Conservation (phyloP, 371 early-diverging fungal genomes). For the Rhizopus arrhizus region DNA sequence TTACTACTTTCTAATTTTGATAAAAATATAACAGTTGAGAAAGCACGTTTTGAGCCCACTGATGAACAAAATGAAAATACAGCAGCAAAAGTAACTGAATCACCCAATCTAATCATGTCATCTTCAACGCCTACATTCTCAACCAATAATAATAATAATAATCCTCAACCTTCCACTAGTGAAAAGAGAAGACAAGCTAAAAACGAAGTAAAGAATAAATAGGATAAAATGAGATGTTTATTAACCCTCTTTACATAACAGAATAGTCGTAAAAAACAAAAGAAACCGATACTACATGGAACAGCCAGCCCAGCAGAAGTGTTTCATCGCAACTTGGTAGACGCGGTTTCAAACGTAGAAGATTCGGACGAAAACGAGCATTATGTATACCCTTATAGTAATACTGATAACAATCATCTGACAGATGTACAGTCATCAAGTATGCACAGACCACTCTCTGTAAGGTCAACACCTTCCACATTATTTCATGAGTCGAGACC, state of each 20-base stretch:
- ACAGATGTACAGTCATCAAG: constrained; percentile 6
- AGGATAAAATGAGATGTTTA: too few species aligned
- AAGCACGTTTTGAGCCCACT: constrained; percentile 26
- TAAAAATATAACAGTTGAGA: constrained; percentile 45
- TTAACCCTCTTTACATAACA: neutral
- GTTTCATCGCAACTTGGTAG: constrained; percentile 52
- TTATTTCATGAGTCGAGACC: constrained; percentile 8
- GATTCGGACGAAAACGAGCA: constrained; percentile 56
- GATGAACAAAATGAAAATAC: neutral
- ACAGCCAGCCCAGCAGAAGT: constrained; percentile 50
- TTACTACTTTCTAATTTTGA: constrained; percentile 29
- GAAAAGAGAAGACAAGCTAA: constrained; percentile 16
- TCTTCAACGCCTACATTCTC: constrained; percentile 29
- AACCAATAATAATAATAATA: neutral
- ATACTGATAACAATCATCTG: constrained; percentile 15
- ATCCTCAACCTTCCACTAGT: constrained; percentile 3
- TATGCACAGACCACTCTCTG: constrained; percentile 28
- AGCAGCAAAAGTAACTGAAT: neutral
- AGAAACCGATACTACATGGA: constrained; percentile 27
- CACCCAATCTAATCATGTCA: constrained; percentile 16
- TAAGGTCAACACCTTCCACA: constrained; percentile 21
- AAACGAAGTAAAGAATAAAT: constrained; percentile 20
- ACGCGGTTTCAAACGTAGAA: constrained; percentile 53
- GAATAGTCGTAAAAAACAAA: constrained; percentile 22
- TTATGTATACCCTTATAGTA: constrained; percentile 50